Conservation (phyloP, 495 filamentous ascomycete species). For the Lophiostoma macrostomum region DNA sequence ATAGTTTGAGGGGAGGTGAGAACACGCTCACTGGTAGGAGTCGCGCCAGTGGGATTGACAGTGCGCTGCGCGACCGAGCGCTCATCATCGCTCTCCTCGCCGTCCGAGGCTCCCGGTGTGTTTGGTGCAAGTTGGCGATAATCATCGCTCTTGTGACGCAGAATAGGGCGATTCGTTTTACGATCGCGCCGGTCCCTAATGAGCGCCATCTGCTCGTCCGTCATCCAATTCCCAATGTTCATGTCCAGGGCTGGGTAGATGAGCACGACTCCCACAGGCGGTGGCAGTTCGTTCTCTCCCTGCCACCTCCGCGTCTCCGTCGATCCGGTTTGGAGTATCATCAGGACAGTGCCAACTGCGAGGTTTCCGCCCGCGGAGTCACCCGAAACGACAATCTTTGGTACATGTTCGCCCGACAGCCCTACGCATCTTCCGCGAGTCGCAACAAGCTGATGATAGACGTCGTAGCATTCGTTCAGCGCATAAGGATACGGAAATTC, state of each 20-base stretch:
- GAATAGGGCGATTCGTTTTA: conserved; percentile 69
- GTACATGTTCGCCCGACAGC: conserved; percentile 65
- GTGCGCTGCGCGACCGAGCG: neutral
- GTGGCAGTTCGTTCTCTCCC: conserved; percentile 61
- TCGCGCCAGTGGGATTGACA: conserved; percentile 1
- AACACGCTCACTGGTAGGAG: conserved; percentile 10
- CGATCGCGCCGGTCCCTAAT: conserved; percentile 80
- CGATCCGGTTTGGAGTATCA: conserved; percentile 74
- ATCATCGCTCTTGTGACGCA: conserved; percentile 74
- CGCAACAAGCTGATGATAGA: conserved; percentile 75
- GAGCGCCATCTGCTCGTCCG: conserved; percentile 91
- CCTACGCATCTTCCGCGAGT: conserved; percentile 79
- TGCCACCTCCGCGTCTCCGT: conserved; percentile 55
- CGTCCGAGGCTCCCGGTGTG: conserved; percentile 40
- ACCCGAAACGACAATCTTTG: conserved; percentile 77
- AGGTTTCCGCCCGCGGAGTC: conserved; percentile 94
- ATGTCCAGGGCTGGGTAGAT: conserved; percentile 90
- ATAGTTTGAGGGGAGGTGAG: conserved; percentile 31
- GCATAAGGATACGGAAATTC: conserved; percentile 95
- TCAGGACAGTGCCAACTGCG: conserved; percentile 75
- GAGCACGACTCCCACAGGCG: conserved; percentile 76
- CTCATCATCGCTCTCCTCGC: conserved; percentile 39
- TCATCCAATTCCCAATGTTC: conserved; percentile 99
- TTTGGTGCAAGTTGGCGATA: conserved; percentile 58
- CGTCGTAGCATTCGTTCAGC: conserved; percentile 93